These are phyloP conservation scores for Zygnema cylindricum DNA, from an alignment of 139 green algal species.

Conservation along the genomic window DNA sequence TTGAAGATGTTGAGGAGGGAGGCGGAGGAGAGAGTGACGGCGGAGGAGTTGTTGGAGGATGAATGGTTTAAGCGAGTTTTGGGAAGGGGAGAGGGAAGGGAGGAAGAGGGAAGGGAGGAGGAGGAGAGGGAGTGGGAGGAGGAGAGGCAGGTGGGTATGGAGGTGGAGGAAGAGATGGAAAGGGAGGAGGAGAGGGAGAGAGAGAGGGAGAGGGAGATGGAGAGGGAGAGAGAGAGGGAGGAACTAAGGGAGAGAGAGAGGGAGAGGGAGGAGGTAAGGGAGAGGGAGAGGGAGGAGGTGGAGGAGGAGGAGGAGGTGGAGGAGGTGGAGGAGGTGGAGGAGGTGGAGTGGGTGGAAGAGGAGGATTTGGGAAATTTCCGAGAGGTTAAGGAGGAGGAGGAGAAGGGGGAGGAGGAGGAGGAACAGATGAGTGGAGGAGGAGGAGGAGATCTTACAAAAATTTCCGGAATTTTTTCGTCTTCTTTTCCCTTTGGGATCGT, in stretches of 20 bases:
- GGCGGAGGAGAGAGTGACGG: neutral
- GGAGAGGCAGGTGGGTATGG: neutral
- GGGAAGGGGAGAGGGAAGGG: neutral
- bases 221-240: constrained; percentile 17
- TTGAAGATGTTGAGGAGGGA: constrained; percentile 13
- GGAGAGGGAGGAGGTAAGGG: neutral
- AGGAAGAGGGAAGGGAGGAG: neutral
- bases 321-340: neutral
- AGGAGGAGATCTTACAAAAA: too few relatives aligned
- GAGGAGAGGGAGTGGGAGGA: neutral
- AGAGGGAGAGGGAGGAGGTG: neutral
- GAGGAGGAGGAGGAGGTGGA: neutral
- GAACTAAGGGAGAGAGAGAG: neutral
- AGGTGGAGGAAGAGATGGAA: neutral
- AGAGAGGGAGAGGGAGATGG: constrained; percentile 10
- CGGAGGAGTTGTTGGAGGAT: neutral
- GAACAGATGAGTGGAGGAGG: neutral
- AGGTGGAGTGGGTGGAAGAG: neutral
- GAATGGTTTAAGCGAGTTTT: constrained; percentile 68
- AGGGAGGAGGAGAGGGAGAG: neutral
- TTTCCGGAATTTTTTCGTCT: too few relatives aligned
- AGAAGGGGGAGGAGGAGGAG: neutral
- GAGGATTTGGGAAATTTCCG: too few relatives aligned
- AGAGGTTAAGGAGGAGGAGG: neutral
- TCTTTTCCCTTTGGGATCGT: too few relatives aligned